Conservation (phyloP, 768 basidiomycete species). For the Termitomyces sp. region DNA sequence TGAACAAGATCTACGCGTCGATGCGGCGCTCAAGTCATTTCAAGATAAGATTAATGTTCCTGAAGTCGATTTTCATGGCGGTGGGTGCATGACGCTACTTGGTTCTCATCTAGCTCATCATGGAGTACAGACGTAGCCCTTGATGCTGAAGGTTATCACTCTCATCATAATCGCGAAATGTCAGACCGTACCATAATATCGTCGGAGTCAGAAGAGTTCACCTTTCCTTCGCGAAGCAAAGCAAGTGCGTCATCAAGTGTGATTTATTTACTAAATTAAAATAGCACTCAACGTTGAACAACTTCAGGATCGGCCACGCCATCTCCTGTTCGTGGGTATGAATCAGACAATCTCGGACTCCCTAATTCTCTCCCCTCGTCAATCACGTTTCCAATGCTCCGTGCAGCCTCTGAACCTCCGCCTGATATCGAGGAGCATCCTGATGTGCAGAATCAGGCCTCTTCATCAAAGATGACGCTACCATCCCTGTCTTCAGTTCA, state of each 20-base stretch:
- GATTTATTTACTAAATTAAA: background rate
- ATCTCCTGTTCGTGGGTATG: constrained; percentile 15
- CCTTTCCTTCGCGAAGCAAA: constrained; percentile 6
- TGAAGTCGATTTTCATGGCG: constrained; percentile 58
- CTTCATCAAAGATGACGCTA: constrained; percentile 11
- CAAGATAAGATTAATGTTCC: constrained; percentile 43
- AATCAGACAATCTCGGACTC: background rate
- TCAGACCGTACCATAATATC: constrained; percentile 41
- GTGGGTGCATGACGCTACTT: constrained; percentile 27
- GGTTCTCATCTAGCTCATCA: background rate
- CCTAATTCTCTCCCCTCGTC: constrained; percentile 1
- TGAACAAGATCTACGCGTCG: constrained; percentile 41
- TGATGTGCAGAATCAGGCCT: constrained; percentile 1
- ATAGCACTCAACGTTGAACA: background rate
- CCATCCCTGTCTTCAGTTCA: constrained; percentile 30
- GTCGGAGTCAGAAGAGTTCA: constrained; percentile 7
- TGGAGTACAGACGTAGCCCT: constrained; percentile 63
- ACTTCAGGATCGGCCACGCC: constrained; percentile 19
- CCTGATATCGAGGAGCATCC: constrained; percentile 37
- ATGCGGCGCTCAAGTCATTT: constrained; percentile 46
- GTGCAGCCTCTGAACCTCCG: constrained; percentile 61
- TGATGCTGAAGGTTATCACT: constrained; percentile 82
- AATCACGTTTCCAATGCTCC: constrained; percentile 27
- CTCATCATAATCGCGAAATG: constrained; percentile 35
- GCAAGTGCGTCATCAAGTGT: constrained; percentile 4